Evolutionary conservation across 2,329 filamentous ascomycete species (phyloP).

Genomic region (Macroventuria anomochaeta): DNA sequence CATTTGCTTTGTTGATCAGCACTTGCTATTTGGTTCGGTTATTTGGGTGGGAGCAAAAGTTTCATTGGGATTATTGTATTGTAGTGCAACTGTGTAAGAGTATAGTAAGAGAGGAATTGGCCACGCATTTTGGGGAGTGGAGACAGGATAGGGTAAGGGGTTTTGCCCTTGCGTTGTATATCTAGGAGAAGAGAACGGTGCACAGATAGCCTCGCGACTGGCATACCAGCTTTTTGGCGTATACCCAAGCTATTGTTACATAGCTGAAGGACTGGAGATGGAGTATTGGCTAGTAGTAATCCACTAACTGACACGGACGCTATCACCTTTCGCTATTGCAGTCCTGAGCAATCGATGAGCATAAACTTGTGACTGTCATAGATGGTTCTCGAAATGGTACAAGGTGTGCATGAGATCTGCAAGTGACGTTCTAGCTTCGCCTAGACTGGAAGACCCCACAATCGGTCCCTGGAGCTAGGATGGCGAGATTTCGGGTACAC

Average conservation of each 20-base stretch:
- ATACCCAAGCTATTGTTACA: constrained; percentile 1
- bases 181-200: neutral
- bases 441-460: constrained; percentile 22
- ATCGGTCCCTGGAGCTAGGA: constrained; percentile 23
- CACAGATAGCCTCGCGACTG: neutral
- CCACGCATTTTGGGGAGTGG: neutral
- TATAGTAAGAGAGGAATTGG: neutral
- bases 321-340: neutral
- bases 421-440: constrained; percentile 24
- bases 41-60: constrained; percentile 9
- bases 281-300: constrained; percentile 10
- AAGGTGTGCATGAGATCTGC: constrained; percentile 16
- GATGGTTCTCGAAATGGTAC: constrained; percentile 7
- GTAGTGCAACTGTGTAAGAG: constrained; percentile 10
- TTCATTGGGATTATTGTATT: neutral
- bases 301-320: neutral
- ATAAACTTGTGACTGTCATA: neutral
- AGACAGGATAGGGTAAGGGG: neutral
- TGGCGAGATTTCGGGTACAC: constrained; percentile 19
- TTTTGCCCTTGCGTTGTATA: constrained; percentile 2
- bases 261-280: neutral
- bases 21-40: constrained; percentile 1
- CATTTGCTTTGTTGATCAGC: constrained; percentile 8
- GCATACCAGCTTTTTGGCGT: neutral
- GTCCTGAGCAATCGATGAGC: neutral